Percentiles rank a stretch among this genome's conserved stretches.
Conservation (phyloP, 1,139 yeast genomes). For the Maudiozyma humilis region DNA sequence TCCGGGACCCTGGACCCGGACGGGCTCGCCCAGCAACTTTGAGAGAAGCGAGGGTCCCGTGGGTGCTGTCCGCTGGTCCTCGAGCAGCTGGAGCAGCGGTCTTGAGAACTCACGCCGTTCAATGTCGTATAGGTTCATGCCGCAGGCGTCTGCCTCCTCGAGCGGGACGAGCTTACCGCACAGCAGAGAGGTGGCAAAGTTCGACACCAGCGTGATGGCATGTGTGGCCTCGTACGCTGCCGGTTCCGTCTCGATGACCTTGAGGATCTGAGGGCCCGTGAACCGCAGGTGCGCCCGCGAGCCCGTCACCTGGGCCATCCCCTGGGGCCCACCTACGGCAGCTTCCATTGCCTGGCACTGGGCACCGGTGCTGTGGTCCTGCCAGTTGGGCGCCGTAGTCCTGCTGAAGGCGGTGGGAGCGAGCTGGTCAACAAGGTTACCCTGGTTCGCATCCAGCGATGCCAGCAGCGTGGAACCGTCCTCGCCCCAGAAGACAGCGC, state of each 20-base stretch:
- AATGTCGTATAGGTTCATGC: conserved; percentile 80
- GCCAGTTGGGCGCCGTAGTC: conserved; percentile 82
- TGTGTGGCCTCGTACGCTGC: conserved; percentile 48
- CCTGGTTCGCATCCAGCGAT: conserved; percentile 25
- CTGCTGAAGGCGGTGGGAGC: conserved; percentile 47
- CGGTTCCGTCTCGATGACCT: conserved; percentile 50
- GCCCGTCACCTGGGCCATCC: conserved; percentile 65
- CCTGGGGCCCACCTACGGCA: conserved; percentile 47
- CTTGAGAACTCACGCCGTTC: conserved; percentile 44
- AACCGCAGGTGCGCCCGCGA: conserved; percentile 84
- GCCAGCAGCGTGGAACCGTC: conserved; percentile 38
- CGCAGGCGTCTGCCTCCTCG: conserved; percentile 86
- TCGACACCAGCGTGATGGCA: conserved; percentile 67
- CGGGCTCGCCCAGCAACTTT: conserved; percentile 21
- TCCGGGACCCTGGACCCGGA: conserved; percentile 18
- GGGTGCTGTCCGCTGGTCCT: conserved; percentile 10
- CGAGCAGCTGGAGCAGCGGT: conserved; percentile 37
- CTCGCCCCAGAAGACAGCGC: conserved; percentile 72
- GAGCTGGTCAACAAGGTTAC: conserved; percentile 40
- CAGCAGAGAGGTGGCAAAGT: conserved; percentile 65
- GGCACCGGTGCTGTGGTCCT: conserved; percentile 75
- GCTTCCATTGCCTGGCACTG: conserved; percentile 60
- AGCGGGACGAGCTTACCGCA: conserved; percentile 55
- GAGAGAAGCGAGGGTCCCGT: conserved; percentile 8
- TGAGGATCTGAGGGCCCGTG: conserved; percentile 83